Percentiles rank a stretch among this genome's conserved stretches.
Evolutionary conservation across 106 monocot species (phyloP).

Genomic region (Dioscorea zingiberensis): DNA sequence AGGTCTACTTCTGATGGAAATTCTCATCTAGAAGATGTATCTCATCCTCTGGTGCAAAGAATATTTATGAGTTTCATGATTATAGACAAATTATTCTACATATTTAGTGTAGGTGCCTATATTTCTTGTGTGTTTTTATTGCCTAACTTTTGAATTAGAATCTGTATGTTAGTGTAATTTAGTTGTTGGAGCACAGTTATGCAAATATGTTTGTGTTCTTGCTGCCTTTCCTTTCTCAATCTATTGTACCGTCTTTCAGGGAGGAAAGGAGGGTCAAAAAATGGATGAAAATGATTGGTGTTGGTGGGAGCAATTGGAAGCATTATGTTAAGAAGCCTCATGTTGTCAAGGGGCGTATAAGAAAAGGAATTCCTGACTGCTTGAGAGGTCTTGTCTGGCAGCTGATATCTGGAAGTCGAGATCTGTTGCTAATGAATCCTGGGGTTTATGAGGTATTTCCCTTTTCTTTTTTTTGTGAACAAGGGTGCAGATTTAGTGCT

Average conservation of each 20-base stretch:
- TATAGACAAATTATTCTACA: neutral
- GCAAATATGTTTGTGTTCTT: neutral
- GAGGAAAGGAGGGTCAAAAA: constrained; percentile 79
- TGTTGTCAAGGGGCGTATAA: constrained; percentile 82
- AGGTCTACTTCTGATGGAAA: too few species aligned
- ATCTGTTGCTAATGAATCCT: constrained; percentile 88
- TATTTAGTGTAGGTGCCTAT: neutral
- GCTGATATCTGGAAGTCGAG: constrained; percentile 96
- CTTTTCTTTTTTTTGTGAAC: neutral
- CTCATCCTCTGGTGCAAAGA: too few species aligned
- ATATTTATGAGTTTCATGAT: neutral
- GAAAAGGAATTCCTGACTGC: constrained; percentile 96
- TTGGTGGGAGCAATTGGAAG: constrained; percentile 96
- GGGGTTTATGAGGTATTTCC: constrained; percentile 90
- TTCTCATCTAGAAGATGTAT: too few species aligned
- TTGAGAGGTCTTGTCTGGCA: constrained; percentile 97
- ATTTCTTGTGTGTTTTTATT: neutral
- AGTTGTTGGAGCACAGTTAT: neutral
- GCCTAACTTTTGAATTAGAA: neutral
- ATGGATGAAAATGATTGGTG: constrained; percentile 99
- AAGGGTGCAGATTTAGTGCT: too few species aligned
- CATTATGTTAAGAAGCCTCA: constrained; percentile 85
- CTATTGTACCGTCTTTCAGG: constrained; percentile 33
- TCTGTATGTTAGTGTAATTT: neutral
- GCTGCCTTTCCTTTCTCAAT: neutral